phyloP scores from a whole-genome alignment of 202 grass and related monocot genomes.

The Schoenoplectus tabernaemontani region DNA sequence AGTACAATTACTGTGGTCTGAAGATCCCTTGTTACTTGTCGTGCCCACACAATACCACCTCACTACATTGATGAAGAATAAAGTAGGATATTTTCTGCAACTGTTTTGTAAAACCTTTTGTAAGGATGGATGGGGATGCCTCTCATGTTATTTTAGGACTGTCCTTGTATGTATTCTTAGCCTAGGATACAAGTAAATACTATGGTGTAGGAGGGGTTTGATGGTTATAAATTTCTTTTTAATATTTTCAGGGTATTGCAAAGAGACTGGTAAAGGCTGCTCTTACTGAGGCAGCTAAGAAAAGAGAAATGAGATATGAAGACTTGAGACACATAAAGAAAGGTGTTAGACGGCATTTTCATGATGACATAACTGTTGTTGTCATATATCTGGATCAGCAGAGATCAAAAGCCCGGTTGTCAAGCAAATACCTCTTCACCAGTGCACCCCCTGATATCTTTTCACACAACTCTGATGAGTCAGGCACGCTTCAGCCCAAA shows the following conservation, averaged over 20 bases:
- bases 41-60: background rate
- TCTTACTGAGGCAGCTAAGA: constrained; percentile 67
- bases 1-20: too few relatives aligned
- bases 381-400: constrained; percentile 75
- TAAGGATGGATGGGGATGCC: background rate
- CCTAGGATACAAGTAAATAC: background rate
- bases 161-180: background rate
- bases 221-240: background rate
- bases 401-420: constrained; percentile 28
- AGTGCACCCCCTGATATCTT: constrained; percentile 61
- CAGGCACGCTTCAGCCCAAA: background rate
- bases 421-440: constrained; percentile 50
- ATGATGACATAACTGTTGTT: constrained; percentile 79
- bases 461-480: constrained; percentile 38
- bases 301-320: constrained; percentile 60
- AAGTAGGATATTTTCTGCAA: background rate
- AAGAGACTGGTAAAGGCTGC: constrained; percentile 71
- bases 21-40: background rate
- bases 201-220: background rate
- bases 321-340: constrained; percentile 61
- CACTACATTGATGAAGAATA: background rate
- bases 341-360: constrained; percentile 76
- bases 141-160: background rate
- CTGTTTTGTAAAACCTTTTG: background rate
- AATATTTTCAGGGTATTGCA: constrained; percentile 62